These are phyloP conservation scores for Aspergillus cristatus DNA, from an alignment of 495 filamentous ascomycete genomes.

Conservation along the genomic window DNA sequence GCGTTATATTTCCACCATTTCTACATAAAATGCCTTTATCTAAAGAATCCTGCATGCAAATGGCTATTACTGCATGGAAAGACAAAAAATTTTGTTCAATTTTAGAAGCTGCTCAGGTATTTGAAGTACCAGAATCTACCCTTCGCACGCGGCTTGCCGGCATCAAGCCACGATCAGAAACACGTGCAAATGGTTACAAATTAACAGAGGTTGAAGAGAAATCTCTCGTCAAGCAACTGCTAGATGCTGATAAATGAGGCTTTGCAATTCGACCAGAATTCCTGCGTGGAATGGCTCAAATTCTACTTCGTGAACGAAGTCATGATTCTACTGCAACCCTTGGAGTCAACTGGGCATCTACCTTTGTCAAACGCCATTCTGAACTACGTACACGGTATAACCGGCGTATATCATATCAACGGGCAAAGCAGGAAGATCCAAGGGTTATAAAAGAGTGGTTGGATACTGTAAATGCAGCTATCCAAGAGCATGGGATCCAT, in stretches of 20 bases:
- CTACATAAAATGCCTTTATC: neutral
- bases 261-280: neutral
- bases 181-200: too few species aligned
- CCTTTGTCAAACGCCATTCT: too few species aligned
- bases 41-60: neutral
- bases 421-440: too few species aligned
- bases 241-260: neutral
- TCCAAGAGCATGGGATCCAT: neutral
- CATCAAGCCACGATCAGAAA: too few species aligned
- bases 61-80: neutral
- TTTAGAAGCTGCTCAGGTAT: neutral
- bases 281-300: neutral
- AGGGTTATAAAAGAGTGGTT: constrained; percentile 6
- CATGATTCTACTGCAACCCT: constrained; percentile 1
- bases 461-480: constrained; percentile 3
- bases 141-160: neutral
- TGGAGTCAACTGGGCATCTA: constrained; percentile 1
- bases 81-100: constrained; percentile 2
- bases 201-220: too few species aligned
- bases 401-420: too few species aligned
- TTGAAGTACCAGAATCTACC: neutral
- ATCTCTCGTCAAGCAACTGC: neutral
- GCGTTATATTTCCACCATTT: neutral
- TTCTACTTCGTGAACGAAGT: neutral
- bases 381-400: too few species aligned